phyloP scores from a whole-genome alignment of 805 yeast species.

The Candida pseudofarinosa region DNA sequence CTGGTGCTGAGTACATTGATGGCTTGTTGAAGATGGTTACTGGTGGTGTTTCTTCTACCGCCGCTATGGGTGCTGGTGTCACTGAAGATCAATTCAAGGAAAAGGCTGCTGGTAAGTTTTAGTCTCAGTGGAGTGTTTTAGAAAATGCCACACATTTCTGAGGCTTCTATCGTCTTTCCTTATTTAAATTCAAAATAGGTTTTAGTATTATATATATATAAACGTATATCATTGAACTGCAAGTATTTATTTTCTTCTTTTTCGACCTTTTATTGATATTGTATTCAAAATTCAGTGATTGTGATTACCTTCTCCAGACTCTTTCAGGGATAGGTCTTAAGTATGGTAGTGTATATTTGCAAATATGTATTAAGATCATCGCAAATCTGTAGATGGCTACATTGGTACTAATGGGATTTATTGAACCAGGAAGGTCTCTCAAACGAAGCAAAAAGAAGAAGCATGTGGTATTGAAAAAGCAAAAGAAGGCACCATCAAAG shows the following conservation, averaged over 20 bases:
- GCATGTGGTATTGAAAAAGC: not conserved
- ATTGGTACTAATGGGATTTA: conserved; percentile 20
- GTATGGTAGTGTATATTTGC: too few relatives aligned
- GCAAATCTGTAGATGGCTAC: not conserved
- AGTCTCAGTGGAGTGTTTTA: not conserved
- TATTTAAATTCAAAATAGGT: not conserved
- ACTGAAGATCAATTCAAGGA: conserved; percentile 91
- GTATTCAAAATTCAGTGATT: too few relatives aligned
- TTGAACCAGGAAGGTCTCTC: conserved; percentile 20
- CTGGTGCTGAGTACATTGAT: conserved; percentile 96
- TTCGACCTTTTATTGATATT: not conserved
- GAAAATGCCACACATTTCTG: not conserved
- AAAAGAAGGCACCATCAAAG: not conserved
- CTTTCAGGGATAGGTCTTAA: too few relatives aligned
- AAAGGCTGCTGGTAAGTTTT: conserved; percentile 12
- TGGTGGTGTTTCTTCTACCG: conserved; percentile 93
- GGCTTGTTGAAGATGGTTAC: conserved; percentile 82
- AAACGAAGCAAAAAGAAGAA: conserved; percentile 6
- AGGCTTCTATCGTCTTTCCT: not conserved
- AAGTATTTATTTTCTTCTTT: not conserved
- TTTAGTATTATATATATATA: too few relatives aligned
- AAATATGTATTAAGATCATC: too few relatives aligned
- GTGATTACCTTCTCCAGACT: too few relatives aligned
- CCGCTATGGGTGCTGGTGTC: conserved; percentile 98
- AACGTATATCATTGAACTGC: not conserved